phyloP scores from a whole-genome alignment of 306 rosid species.

The barrel medic (Medicago truncatula) region DNA sequence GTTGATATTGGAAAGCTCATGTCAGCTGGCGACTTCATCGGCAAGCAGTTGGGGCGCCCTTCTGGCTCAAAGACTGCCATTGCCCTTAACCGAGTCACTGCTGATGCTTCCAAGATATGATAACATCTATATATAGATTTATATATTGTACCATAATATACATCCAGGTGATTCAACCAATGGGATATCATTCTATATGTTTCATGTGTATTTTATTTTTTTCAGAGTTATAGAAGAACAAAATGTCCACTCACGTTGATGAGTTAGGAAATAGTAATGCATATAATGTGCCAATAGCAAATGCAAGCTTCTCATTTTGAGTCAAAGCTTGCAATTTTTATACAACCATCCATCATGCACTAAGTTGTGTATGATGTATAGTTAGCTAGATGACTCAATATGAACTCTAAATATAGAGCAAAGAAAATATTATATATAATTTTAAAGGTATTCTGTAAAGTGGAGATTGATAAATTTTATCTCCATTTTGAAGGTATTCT shows the following conservation, averaged over 20 bases:
- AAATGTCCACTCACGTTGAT: conserved; percentile 13
- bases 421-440: not conserved
- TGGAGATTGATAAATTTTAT: no score
- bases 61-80: conserved; percentile 81
- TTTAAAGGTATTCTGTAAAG: no score
- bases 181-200: not conserved
- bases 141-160: not conserved
- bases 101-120: conserved; percentile 66
- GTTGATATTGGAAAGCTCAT: conserved; percentile 80
- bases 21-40: conserved; percentile 80
- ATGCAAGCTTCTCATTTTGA: conserved; percentile 25
- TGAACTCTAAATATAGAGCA: not conserved
- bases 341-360: conserved; percentile 10
- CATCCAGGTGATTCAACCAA: conserved; percentile 32
- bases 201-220: conserved; percentile 6
- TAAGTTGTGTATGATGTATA: conserved; percentile 1
- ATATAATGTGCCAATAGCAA: conserved; percentile 13
- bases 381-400: not conserved
- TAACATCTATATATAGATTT: not conserved
- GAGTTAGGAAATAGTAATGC: conserved; percentile 29
- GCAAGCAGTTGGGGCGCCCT: conserved; percentile 68
- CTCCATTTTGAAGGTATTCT: not conserved
- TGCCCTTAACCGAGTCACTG: conserved; percentile 64
- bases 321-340: conserved; percentile 39
- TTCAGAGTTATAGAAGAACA: conserved; percentile 34